These are phyloP conservation scores for Tetrahymena elliotti DNA, from an alignment of 73 alveolate species.

Conservation along the genomic window DNA sequence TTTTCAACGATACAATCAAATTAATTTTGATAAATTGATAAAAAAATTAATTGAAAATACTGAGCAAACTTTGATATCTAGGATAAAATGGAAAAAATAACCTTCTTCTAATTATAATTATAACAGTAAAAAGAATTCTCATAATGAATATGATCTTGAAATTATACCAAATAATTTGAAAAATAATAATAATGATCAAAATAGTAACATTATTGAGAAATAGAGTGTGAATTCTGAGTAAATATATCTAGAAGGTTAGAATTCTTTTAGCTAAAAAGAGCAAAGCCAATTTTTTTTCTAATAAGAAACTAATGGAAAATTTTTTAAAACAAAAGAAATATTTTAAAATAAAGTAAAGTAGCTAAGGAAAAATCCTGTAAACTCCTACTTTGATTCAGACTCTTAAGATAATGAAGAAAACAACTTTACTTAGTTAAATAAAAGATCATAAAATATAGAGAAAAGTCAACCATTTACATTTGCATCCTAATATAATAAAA, in stretches of 20 bases:
- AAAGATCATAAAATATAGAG: no score
- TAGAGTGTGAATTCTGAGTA: neutral
- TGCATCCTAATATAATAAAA: no score
- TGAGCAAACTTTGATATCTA: neutral
- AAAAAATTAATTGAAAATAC: neutral
- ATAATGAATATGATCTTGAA: neutral
- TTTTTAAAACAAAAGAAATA: neutral
- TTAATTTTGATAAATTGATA: neutral
- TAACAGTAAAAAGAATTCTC: neutral
- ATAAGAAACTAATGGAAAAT: neutral
- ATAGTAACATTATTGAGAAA: neutral
- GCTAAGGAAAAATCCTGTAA: neutral
- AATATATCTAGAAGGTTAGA: neutral
- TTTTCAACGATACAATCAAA: neutral
- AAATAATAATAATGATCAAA: neutral
- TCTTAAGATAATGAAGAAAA: neutral
- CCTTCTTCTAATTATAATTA: neutral
- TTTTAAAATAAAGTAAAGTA: no score
- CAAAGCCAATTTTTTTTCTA: neutral
- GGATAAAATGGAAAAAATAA: neutral
- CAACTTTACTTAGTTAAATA: neutral
- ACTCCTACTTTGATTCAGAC: neutral
- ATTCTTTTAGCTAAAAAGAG: neutral
- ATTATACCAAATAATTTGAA: neutral
- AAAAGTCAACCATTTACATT: no score